phyloP scores from a whole-genome alignment of 2,329 filamentous ascomycete species.

The Byssothecium circinans region DNA sequence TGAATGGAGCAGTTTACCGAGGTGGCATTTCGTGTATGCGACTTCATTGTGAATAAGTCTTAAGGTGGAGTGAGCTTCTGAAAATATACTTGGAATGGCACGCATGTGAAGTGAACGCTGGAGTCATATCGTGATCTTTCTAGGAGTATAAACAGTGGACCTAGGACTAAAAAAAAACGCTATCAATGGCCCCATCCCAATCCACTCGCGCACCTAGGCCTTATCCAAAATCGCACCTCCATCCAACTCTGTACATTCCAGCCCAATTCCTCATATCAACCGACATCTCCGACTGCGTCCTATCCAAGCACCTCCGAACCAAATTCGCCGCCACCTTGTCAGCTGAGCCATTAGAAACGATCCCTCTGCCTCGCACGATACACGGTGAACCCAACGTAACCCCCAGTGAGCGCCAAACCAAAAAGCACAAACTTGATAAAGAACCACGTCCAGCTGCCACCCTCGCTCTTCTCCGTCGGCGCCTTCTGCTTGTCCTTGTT shows the following conservation, averaged over 20 bases:
- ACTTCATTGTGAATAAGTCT: too few relatives aligned
- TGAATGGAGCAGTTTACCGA: too few relatives aligned
- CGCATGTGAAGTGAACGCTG: not conserved
- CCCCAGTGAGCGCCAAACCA: conserved; percentile 68
- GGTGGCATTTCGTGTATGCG: not conserved
- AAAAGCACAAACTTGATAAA: conserved; percentile 83
- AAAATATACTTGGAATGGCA: too few relatives aligned
- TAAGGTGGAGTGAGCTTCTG: too few relatives aligned
- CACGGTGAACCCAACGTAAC: conserved; percentile 81
- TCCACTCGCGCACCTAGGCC: not conserved
- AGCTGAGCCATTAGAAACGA: conserved; percentile 44
- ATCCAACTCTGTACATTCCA: conserved; percentile 25
- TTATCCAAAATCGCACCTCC: conserved; percentile 11
- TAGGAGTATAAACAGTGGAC: conserved; percentile 13
- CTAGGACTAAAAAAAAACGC: conserved; percentile 18
- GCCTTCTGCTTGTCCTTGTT: conserved; percentile 32
- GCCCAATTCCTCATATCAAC: conserved; percentile 7
- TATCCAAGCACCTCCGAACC: not conserved
- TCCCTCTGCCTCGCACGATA: conserved; percentile 66
- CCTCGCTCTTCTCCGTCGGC: conserved; percentile 53
- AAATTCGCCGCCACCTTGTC: conserved; percentile 5
- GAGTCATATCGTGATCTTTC: conserved; percentile 2
- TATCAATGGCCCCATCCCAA: conserved; percentile 14
- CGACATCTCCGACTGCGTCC: conserved; percentile 4
- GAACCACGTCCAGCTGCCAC: conserved; percentile 68